Percentiles rank a stretch among this genome's conserved stretches.
Evolutionary conservation across 2,329 filamentous ascomycete species (phyloP).

Genomic region (Trichoderma gracile): DNA sequence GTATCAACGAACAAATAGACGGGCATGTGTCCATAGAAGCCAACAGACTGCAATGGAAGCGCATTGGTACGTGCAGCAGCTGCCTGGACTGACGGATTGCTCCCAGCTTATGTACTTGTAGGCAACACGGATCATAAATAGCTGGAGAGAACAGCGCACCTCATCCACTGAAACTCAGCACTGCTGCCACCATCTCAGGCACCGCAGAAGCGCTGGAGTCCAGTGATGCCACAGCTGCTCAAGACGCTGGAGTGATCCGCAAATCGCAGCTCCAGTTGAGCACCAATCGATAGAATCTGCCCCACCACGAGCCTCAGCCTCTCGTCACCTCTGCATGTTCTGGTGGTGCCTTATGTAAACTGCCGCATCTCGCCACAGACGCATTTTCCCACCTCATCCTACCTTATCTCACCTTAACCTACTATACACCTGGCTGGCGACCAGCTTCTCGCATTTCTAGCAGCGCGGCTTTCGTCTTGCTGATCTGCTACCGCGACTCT

Average conservation of each 20-base stretch:
- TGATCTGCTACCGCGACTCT: too few relatives aligned
- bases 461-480: background rate
- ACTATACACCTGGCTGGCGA: background rate
- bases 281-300: background rate
- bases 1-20: too few relatives aligned
- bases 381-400: background rate
- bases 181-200: too few relatives aligned
- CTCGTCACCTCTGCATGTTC: background rate
- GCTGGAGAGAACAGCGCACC: too few relatives aligned
- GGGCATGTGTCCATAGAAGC: slow-evolving; percentile 23
- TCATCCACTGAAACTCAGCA: too few relatives aligned
- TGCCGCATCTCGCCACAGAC: slow-evolving; percentile 8
- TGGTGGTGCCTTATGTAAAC: background rate
- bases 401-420: background rate
- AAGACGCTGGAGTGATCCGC: background rate
- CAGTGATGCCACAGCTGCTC: too few relatives aligned
- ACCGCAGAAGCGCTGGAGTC: too few relatives aligned
- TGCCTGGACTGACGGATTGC: background rate
- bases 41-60: slow-evolving; percentile 19
- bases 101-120: background rate
- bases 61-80: background rate
- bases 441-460: background rate
- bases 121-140: too few relatives aligned
- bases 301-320: slow-evolving; percentile 18
- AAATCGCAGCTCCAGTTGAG: background rate